Percentiles rank a stretch among this genome's conserved stretches.
Conservation (phyloP, 139 green algal genomes). For the Picochlorum sp. region DNA sequence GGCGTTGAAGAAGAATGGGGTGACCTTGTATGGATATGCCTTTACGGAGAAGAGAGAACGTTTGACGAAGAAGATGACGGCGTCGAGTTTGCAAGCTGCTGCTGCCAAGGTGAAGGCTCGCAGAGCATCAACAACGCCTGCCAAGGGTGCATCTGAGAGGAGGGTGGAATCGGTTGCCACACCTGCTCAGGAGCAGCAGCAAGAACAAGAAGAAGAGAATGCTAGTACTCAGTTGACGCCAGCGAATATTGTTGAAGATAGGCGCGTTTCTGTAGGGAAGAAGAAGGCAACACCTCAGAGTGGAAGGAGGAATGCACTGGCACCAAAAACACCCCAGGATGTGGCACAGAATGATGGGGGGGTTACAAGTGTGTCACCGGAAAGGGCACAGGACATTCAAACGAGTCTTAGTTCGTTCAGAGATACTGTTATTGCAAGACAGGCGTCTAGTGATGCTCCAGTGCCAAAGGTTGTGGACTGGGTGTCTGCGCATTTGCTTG, state of each 20-base stretch:
- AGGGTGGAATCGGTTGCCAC: neutral
- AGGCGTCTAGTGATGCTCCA: slow-evolving; percentile 6
- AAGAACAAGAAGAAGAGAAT: too few relatives aligned
- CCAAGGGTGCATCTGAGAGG: neutral
- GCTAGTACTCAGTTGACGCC: too few relatives aligned
- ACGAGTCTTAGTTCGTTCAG: slow-evolving; percentile 2
- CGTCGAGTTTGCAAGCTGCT: slow-evolving; percentile 1
- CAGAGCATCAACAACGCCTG: neutral
- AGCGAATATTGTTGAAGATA: too few relatives aligned
- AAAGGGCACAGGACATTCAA: slow-evolving; percentile 18
- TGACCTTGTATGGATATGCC: slow-evolving; percentile 15
- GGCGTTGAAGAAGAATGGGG: slow-evolving; percentile 16
- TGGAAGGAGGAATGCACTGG: neutral
- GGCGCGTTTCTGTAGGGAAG: too few relatives aligned
- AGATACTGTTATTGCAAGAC: slow-evolving; percentile 4
- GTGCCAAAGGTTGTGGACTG: slow-evolving; percentile 4
- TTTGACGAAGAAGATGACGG: neutral
- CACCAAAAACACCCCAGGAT: neutral
- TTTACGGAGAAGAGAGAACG: slow-evolving; percentile 3
- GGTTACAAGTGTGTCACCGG: neutral
- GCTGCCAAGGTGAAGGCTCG: neutral
- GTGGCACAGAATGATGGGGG: neutral
- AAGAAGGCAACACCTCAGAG: neutral
- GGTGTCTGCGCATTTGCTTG: slow-evolving; percentile 8
- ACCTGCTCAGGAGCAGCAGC: too few relatives aligned